A percentile compares a stretch with the other conserved stretches of the same genome.
Conservation (phyloP, 257 asterid genomes). For the Penstemon barbatus region DNA sequence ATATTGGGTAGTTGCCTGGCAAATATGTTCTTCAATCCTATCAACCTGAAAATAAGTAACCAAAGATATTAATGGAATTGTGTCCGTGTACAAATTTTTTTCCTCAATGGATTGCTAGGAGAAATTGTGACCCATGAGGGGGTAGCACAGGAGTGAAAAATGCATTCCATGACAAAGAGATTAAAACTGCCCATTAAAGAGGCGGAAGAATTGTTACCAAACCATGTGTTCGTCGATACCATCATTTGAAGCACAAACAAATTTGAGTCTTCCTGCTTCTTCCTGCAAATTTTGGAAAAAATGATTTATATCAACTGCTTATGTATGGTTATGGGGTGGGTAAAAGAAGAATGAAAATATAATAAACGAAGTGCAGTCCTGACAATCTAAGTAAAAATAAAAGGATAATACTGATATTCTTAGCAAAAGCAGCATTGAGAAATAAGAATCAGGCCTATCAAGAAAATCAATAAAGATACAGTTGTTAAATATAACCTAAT, state of each 20-base stretch:
- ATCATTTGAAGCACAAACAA: conserved; percentile 88
- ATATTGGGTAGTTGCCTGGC: conserved; percentile 95
- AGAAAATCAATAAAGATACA: conserved; percentile 9
- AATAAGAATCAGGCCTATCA: conserved; percentile 7
- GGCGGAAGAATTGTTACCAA: conserved; percentile 58
- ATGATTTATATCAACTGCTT: conserved; percentile 17
- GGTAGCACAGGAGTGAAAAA: conserved; percentile 3
- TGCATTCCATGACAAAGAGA: conserved; percentile 13
- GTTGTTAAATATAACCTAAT: not conserved
- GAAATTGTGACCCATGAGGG: conserved; percentile 12
- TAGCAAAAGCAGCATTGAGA: not conserved
- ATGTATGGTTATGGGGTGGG: not conserved
- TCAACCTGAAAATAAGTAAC: conserved; percentile 58
- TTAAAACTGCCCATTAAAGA: conserved; percentile 8
- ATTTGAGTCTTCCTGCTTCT: conserved; percentile 83
- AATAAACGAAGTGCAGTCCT: not conserved
- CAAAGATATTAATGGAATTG: conserved; percentile 17
- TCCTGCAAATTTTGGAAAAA: conserved; percentile 57
- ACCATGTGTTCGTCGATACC: conserved; percentile 84
- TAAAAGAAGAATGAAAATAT: not conserved
- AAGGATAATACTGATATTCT: not conserved
- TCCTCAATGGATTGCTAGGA: conserved; percentile 5
- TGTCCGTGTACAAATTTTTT: not conserved
- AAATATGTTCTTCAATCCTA: conserved; percentile 94
- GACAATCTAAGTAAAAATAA: not conserved